Conservation (phyloP, 495 filamentous ascomycete species). For the Neurospora sp. region DNA sequence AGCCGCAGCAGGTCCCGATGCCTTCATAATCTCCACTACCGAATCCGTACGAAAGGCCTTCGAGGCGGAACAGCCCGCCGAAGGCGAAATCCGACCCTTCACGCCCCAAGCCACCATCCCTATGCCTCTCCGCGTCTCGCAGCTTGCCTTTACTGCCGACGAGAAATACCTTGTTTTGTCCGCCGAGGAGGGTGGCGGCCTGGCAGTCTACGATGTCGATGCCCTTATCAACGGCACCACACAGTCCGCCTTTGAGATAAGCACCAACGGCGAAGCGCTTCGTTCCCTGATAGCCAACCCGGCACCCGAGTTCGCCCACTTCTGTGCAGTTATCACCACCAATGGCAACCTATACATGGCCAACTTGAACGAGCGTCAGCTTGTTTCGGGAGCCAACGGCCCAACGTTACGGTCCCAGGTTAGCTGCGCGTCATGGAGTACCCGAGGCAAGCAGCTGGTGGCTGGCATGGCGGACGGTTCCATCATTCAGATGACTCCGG, state of each 20-base stretch:
- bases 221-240: conserved; percentile 53
- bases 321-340: conserved; percentile 69
- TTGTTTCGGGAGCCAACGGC: conserved; percentile 51
- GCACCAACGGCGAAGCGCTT: conserved; percentile 63
- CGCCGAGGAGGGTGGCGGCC: conserved; percentile 69
- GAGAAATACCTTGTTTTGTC: conserved; percentile 77
- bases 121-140: conserved; percentile 67
- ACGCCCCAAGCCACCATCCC: conserved; percentile 62
- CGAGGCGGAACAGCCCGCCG: conserved; percentile 42
- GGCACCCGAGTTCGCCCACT: conserved; percentile 47
- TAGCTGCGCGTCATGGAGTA: conserved; percentile 85
- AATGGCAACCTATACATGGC: conserved; percentile 77
- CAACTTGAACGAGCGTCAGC: conserved; percentile 57
- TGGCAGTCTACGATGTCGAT: conserved; percentile 72
- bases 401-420: conserved; percentile 61
- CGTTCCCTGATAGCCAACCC: conserved; percentile 77
- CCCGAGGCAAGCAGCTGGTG: conserved; percentile 82
- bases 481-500: conserved; percentile 71
- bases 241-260: conserved; percentile 59
- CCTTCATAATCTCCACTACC: conserved; percentile 66
- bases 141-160: conserved; percentile 79
- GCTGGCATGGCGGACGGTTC: conserved; percentile 79
- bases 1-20: conserved; percentile 77
- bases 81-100: conserved; percentile 60
- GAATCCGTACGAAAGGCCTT: conserved; percentile 70